Evolutionary conservation across 2,329 filamentous ascomycete genomes (phyloP).

Genomic region (Penicillium sp.): DNA sequence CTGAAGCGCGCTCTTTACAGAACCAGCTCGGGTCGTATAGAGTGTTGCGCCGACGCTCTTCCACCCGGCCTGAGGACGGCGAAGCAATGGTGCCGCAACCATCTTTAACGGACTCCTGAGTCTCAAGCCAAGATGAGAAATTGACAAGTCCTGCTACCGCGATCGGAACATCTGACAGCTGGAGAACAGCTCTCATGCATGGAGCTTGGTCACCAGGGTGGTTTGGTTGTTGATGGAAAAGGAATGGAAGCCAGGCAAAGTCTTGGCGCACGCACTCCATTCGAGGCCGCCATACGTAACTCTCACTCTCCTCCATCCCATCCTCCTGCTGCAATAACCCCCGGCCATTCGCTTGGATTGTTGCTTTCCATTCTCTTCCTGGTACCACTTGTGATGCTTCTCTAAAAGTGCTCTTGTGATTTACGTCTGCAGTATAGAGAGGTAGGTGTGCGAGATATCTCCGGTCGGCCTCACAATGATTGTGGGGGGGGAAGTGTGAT

Average conservation of each 20-base stretch:
- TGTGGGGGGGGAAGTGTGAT: slow-evolving; percentile 15
- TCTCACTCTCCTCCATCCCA: neutral
- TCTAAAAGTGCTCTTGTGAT: neutral
- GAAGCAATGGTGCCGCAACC: slow-evolving; percentile 28
- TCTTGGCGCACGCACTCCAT: slow-evolving; percentile 20
- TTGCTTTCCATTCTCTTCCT: neutral
- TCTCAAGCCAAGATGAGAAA: too few relatives aligned
- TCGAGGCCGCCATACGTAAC: slow-evolving; percentile 13
- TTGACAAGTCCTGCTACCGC: too few relatives aligned
- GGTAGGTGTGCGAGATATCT: slow-evolving; percentile 13
- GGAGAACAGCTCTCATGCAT: neutral
- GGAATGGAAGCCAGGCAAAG: slow-evolving; percentile 10
- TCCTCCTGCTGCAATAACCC: slow-evolving; percentile 4
- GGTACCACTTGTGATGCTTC: slow-evolving; percentile 6
- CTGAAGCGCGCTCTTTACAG: slow-evolving; percentile 7
- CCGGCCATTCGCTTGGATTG: slow-evolving; percentile 1
- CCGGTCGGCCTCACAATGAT: slow-evolving; percentile 12
- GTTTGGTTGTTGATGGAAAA: slow-evolving; percentile 4
- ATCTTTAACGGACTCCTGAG: slow-evolving; percentile 13
- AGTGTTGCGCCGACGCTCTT: slow-evolving; percentile 16
- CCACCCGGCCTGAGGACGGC: slow-evolving; percentile 21
- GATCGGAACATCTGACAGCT: slow-evolving; percentile 3
- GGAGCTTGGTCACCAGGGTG: slow-evolving; percentile 1
- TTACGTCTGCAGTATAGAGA: slow-evolving; percentile 6
- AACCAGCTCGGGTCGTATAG: slow-evolving; percentile 11